Evolutionary conservation across 129 eudicot species (phyloP), one percentile per base, ranked within the genome.

Genomic region (Arctium minus): DNA sequence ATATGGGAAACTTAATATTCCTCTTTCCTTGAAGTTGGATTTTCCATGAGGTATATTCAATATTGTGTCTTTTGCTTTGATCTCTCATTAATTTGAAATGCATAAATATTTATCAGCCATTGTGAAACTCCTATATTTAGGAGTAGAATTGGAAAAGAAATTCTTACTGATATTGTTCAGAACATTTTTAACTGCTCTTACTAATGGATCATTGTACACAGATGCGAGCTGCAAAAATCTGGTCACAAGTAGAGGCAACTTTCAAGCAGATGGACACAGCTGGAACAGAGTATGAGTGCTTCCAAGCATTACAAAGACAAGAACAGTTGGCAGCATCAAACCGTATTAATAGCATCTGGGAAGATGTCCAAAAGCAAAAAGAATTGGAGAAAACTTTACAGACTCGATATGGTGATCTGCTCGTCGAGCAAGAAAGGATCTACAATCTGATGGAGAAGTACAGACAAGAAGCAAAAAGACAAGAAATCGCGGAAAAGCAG

Each of bases 261-360:
- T 92, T 93, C 79, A 96, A 93, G 91, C 91, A 90, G 86, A 92
- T 96, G 98, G 98, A 91, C 70, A 92, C 97, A 46, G 97, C 99
- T 67, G 98, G 96, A 67, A 96, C 97, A 4, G 99, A 96, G 68
- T 89, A 93, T 0, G 97, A 90, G 79, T 93, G 98, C 93, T 96
- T 96, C 82, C 92, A 76, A 84, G 97, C 96, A 75, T 87, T 96
- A 78, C 91, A 86, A 72, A 90, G 89, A 78, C 99, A 96, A 86
- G 99, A 96, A 81, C 88, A 89, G 72, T 72, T 90, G 77, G 94
- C 99, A 70, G 92, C 97, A 65, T 80, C 96, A 27, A 86, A 87
- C 56, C 90, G 99, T 86, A 88, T 93, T 46, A 93, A 90, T 77
- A 77, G 85, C 74, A 91, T 96, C 70, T 88, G 98, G 98, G 97